Evolutionary conservation across 2,329 filamentous ascomycete species (phyloP).

Genomic region (Pyricularia pennisetigena): DNA sequence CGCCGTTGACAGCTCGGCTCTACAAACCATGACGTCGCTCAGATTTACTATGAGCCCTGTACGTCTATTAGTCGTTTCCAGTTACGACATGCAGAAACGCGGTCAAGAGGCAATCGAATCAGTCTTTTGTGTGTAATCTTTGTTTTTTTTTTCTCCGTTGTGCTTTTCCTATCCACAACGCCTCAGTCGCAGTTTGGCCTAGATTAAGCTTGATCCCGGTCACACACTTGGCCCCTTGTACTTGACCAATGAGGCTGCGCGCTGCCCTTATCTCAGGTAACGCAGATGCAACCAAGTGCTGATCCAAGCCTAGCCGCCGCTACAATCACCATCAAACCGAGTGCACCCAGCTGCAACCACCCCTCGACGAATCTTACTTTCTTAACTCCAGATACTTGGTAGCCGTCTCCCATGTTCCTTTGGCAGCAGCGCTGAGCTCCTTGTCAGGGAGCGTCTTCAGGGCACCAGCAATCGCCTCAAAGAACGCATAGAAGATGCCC

Average conservation of each 20-base stretch:
- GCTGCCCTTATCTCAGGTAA: background rate
- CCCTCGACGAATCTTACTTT: constrained; percentile 8
- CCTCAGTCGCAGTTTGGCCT: background rate
- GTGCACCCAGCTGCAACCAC: background rate
- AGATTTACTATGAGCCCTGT: too few species aligned
- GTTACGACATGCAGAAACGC: background rate
- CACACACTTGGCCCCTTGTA: background rate
- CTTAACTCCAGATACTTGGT: constrained; percentile 39
- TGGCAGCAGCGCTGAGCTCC: constrained; percentile 35
- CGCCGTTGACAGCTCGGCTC: background rate
- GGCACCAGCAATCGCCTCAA: constrained; percentile 46
- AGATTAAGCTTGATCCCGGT: background rate
- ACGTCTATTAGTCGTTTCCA: background rate
- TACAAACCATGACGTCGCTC: background rate
- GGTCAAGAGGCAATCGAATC: background rate
- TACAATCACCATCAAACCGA: background rate
- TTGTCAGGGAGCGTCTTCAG: constrained; percentile 42
- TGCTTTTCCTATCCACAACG: background rate
- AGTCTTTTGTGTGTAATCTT: background rate
- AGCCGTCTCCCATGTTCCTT: constrained; percentile 44
- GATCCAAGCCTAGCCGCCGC: background rate
- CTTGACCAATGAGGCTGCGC: background rate
- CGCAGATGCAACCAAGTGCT: background rate
- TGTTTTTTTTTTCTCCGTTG: background rate
- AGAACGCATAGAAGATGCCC: constrained; percentile 45